Percentiles rank a stretch among this genome's conserved stretches.
These are phyloP conservation scores for Onygenales sp. DNA, from an alignment of 2,329 filamentous ascomycete species.

Conservation along the genomic window DNA sequence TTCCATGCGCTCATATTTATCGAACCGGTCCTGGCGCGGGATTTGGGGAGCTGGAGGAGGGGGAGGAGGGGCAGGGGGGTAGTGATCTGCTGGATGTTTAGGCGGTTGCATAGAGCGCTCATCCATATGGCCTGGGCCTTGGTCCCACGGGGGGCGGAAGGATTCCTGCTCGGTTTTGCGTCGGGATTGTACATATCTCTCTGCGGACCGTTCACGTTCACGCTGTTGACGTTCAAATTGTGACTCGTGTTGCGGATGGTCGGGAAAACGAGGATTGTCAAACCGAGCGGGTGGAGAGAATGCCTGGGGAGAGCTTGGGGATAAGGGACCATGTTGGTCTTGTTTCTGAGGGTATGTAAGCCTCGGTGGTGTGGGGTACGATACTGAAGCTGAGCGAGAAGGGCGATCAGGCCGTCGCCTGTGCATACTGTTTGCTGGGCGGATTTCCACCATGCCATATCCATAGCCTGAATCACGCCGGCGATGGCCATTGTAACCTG, in stretches of 20 bases:
- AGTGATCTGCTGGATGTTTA: neutral
- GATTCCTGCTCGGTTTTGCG: neutral
- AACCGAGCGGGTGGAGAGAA: neutral
- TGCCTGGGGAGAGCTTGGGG: slow-evolving; percentile 1
- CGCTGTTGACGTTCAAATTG: slow-evolving; percentile 5
- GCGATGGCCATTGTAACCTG: slow-evolving; percentile 1
- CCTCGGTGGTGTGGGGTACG: slow-evolving; percentile 6
- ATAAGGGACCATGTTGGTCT: slow-evolving; percentile 1
- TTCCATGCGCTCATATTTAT: slow-evolving; percentile 7
- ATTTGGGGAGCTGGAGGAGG: neutral
- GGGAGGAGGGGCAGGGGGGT: neutral
- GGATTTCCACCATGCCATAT: slow-evolving; percentile 15
- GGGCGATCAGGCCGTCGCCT: neutral
- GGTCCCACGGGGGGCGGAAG: neutral
- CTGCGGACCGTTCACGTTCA: slow-evolving; percentile 6
- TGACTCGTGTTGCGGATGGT: slow-evolving; percentile 4
- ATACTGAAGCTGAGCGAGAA: neutral
- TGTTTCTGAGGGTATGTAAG: slow-evolving; percentile 14
- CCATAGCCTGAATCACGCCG: slow-evolving; percentile 8
- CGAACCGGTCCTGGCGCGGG: neutral
- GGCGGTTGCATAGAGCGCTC: neutral
- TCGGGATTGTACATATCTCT: slow-evolving; percentile 6
- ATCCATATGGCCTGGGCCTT: neutral
- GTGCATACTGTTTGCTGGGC: slow-evolving; percentile 16
- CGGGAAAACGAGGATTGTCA: neutral